phyloP scores from a whole-genome alignment of 345 rosid species.

The Diplotaxis tenuifolia region DNA sequence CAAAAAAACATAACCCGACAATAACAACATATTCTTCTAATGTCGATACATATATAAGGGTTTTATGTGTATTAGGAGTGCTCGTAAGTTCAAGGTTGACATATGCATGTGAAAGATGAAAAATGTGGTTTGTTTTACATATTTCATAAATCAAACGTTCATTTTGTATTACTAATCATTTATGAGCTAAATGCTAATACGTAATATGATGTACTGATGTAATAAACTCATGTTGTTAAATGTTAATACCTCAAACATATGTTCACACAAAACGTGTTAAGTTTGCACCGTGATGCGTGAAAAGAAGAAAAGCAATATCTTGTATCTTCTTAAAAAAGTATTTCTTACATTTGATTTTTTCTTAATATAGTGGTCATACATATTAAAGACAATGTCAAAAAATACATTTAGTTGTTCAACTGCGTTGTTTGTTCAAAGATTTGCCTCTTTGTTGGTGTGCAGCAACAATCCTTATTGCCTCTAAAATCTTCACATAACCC shows the following conservation, averaged over 20 bases:
- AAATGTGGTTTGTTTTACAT: background rate
- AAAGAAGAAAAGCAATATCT: background rate
- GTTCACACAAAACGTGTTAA: background rate
- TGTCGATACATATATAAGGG: background rate
- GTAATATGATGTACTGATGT: background rate
- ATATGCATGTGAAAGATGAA: background rate
- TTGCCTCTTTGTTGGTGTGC: background rate
- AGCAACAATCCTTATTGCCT: background rate
- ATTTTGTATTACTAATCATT: background rate
- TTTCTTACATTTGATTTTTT: background rate
- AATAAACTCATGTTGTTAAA: background rate
- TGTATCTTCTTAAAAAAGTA: background rate
- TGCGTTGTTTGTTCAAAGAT: background rate
- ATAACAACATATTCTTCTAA: background rate
- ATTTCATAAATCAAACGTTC: background rate
- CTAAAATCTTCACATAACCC: background rate
- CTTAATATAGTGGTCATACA: background rate
- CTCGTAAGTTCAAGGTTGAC: background rate
- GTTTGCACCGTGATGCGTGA: background rate
- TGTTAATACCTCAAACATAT: background rate
- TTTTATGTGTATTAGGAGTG: background rate
- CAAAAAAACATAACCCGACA: background rate
- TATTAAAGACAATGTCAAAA: background rate
- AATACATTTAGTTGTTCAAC: background rate
- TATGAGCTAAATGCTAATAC: background rate